A percentile compares a stretch with the other conserved stretches of the same genome.
These are phyloP conservation scores for Yarrowia porcina DNA, from an alignment of 805 yeast species.

Conservation along the genomic window DNA sequence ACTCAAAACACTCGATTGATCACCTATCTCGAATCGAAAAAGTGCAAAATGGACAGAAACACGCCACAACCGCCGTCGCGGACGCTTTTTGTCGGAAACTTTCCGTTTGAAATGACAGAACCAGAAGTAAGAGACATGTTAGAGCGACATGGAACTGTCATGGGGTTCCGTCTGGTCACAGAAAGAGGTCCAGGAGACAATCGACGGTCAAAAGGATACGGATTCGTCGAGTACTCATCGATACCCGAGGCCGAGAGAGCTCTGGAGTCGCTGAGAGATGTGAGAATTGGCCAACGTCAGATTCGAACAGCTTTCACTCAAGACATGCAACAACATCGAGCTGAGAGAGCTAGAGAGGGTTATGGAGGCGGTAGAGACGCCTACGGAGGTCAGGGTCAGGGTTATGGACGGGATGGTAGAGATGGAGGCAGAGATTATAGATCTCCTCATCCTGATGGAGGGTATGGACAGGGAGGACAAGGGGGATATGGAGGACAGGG, in stretches of 20 bases:
- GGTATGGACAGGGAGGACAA: too few relatives aligned
- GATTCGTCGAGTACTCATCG: constrained; percentile 32
- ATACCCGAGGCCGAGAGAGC: constrained; percentile 31
- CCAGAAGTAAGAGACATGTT: constrained; percentile 31
- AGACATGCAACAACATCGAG: constrained; percentile 25
- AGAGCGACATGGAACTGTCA: constrained; percentile 30
- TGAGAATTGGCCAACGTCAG: constrained; percentile 28
- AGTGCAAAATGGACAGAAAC: constrained; percentile 1
- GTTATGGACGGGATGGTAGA: too few relatives aligned
- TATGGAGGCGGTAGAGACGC: not conserved
- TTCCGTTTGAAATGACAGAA: constrained; percentile 33
- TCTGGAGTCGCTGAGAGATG: constrained; percentile 28
- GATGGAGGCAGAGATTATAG: too few relatives aligned
- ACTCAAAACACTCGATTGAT: not conserved
- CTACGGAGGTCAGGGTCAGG: not conserved
- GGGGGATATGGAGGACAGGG: too few relatives aligned
- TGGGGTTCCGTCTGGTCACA: constrained; percentile 29
- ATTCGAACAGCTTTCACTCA: constrained; percentile 33
- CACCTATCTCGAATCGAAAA: not conserved
- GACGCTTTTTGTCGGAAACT: constrained; percentile 33
- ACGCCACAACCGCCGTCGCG: constrained; percentile 29
- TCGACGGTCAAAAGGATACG: constrained; percentile 32
- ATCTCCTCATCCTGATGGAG: too few relatives aligned
- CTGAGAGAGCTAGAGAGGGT: not conserved
- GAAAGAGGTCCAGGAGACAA: constrained; percentile 30